Evolutionary conservation across 495 filamentous ascomycete genomes (phyloP), one percentile per base, ranked within the genome.

Genomic region (Hypoxylon lienhwacheense): DNA sequence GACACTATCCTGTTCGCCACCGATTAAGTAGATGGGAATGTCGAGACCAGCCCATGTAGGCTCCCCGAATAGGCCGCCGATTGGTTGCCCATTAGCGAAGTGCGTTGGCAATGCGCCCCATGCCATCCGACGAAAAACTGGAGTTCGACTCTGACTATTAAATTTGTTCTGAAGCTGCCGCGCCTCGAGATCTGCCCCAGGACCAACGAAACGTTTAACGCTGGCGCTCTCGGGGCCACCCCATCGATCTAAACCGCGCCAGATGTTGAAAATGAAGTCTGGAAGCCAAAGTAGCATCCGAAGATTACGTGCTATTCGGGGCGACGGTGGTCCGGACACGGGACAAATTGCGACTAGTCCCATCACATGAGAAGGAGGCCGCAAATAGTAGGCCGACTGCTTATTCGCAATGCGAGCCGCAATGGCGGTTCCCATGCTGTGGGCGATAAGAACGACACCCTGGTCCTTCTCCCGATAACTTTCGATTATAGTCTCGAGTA

Each of bases 351-450:
- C 89, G 17, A 97, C 70, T 3, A 96, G 60, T 1, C 91, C 92
- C 14, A 86, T 68, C 17, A 95, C 81, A 59, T 88, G 77, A 12
- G 83, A 69, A 57, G 80, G 77, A 21, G 89, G 56, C 3, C 69
- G 68, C 6, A 65, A 66, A 42, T 47, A 58, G 26, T 63, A 55
- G 2, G 77, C 66, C 0, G 77, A 79, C 28, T 76, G 75, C 8
- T 79, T 80, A 14, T 85, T 88, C 34, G 89, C 85, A 28, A 97
- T 74, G 11, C 87, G 68, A 28, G 85, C 85, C 8, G 87, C 85
- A 8, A 96, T 71, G 2, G 88, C 89, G 55, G 86, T 88, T 7
- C 92, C 92, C 79, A 96, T 84, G 58, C 89, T 93, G 66, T 97
- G 92, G 5, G 85, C 90, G 19, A 97, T 80, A 14, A 97, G 66